phyloP scores from a whole-genome alignment of 2,329 filamentous ascomycete species.

The Basipetospora chlamydospora region DNA sequence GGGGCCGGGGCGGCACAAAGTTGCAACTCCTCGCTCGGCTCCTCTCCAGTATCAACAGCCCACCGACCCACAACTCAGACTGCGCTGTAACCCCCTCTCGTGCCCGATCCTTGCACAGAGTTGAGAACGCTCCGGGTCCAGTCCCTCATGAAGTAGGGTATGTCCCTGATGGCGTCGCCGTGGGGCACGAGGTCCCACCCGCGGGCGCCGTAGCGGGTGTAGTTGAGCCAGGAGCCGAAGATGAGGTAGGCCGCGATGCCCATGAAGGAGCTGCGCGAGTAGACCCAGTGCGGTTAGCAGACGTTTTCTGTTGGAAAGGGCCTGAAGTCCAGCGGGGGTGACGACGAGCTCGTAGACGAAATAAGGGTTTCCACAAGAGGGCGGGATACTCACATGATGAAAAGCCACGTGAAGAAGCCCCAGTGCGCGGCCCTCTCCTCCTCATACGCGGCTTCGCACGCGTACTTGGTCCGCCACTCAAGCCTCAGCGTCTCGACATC shows the following conservation, averaged over 20 bases:
- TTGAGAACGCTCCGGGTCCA: slow-evolving; percentile 67
- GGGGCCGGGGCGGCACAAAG: too few relatives aligned
- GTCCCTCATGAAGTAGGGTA: slow-evolving; percentile 86
- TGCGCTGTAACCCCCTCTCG: slow-evolving; percentile 84
- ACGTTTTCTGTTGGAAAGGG: too few relatives aligned
- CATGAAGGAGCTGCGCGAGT: slow-evolving; percentile 58
- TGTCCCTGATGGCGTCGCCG: slow-evolving; percentile 77
- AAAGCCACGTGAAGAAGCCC: slow-evolving; percentile 97
- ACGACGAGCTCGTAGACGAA: too few relatives aligned
- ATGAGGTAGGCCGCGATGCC: slow-evolving; percentile 80
- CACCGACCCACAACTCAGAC: slow-evolving; percentile 42
- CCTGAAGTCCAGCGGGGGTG: too few relatives aligned
- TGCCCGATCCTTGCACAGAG: slow-evolving; percentile 70
- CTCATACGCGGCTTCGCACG: slow-evolving; percentile 49
- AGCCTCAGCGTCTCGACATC: slow-evolving; percentile 52
- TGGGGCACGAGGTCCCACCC: slow-evolving; percentile 94
- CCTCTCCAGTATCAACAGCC: neutral
- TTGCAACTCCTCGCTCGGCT: too few relatives aligned
- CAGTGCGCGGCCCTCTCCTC: slow-evolving; percentile 42
- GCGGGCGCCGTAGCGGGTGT: slow-evolving; percentile 86
- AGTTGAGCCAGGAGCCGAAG: slow-evolving; percentile 97
- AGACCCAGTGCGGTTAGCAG: neutral
- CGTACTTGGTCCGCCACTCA: slow-evolving; percentile 78
- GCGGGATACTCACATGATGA: slow-evolving; percentile 62
- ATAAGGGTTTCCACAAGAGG: too few relatives aligned